A percentile compares a stretch with the other conserved stretches of the same genome.
Evolutionary conservation across 1,284 basidiomycete genomes (phyloP).

Genomic region (Microbotryum saponariae): DNA sequence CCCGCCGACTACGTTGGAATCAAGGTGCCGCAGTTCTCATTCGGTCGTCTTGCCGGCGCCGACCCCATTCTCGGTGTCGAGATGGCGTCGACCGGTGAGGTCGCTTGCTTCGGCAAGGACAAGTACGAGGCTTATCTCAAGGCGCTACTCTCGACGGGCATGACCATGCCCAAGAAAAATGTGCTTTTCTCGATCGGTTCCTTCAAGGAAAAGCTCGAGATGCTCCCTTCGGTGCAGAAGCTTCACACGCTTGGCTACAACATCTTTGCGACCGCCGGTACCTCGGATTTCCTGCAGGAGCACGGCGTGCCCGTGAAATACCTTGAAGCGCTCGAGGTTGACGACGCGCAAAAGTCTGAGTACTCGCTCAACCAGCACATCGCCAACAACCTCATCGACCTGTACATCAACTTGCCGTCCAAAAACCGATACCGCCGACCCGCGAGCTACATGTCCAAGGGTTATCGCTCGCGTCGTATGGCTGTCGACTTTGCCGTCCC

Average conservation of each 20-base stretch:
- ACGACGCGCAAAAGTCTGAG: constrained; percentile 78
- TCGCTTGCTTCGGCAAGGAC: constrained; percentile 94
- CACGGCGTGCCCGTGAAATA: constrained; percentile 64
- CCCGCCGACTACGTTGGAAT: constrained; percentile 92
- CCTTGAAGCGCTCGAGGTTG: constrained; percentile 74
- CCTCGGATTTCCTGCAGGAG: constrained; percentile 87
- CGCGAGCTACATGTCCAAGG: constrained; percentile 93
- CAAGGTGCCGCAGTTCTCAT: constrained; percentile 98
- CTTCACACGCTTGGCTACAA: constrained; percentile 90
- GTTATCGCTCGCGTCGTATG: constrained; percentile 93
- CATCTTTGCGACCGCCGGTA: constrained; percentile 94
- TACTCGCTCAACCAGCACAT: constrained; percentile 91
- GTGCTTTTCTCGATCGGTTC: constrained; percentile 90
- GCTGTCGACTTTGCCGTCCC: constrained; percentile 99
- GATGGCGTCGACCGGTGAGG: constrained; percentile 99
- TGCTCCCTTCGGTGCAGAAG: constrained; percentile 92
- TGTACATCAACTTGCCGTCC: constrained; percentile 98
- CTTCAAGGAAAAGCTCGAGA: constrained; percentile 95
- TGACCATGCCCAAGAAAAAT: constrained; percentile 89
- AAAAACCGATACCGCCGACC: constrained; percentile 97
- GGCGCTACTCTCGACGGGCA: constrained; percentile 91
- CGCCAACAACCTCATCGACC: constrained; percentile 91
- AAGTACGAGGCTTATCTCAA: constrained; percentile 99
- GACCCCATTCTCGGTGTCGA: constrained; percentile 98
- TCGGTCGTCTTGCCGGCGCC: constrained; percentile 87